A percentile compares a stretch with the other conserved stretches of the same genome.
These are phyloP conservation scores for Monilinia laxa DNA, from an alignment of 2,329 filamentous ascomycete species.

Conservation along the genomic window DNA sequence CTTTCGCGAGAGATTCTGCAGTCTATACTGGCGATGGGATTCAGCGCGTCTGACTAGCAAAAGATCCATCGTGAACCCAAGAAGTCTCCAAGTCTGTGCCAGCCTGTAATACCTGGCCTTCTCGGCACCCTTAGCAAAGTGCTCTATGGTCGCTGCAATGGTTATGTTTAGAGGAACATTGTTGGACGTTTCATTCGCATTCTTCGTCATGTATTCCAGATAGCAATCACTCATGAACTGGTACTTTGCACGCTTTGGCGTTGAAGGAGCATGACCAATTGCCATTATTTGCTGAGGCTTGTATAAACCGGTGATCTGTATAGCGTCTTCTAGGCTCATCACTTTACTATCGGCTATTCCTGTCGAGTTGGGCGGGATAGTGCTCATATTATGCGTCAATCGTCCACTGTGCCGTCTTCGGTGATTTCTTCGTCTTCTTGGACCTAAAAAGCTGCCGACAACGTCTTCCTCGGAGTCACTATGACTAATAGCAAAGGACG, in stretches of 20 bases:
- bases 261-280: conserved; percentile 56
- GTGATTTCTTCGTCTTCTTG: conserved; percentile 45
- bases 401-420: conserved; percentile 48
- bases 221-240: conserved; percentile 58
- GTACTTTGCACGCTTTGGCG: conserved; percentile 52
- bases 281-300: conserved; percentile 63
- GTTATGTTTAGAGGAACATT: conserved; percentile 39
- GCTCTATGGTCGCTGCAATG: conserved; percentile 53
- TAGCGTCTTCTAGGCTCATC: conserved; percentile 57
- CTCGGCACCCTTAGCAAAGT: conserved; percentile 59
- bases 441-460: conserved; percentile 58
- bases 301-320: conserved; percentile 57
- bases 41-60: conserved; percentile 55
- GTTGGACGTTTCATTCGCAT: conserved; percentile 7
- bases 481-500: conserved; percentile 55
- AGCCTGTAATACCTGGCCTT: conserved; percentile 56
- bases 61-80: conserved; percentile 56
- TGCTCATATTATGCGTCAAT: conserved; percentile 49
- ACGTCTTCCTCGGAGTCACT: conserved; percentile 67
- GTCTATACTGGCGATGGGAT: conserved; percentile 55
- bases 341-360: conserved; percentile 45
- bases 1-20: conserved; percentile 30
- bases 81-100: conserved; percentile 63
- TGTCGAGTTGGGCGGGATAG: conserved; percentile 49
- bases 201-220: conserved; percentile 49